Evolutionary conservation across 2,329 filamentous ascomycete genomes (phyloP).

Genomic region (Dothideomycetes sp.): DNA sequence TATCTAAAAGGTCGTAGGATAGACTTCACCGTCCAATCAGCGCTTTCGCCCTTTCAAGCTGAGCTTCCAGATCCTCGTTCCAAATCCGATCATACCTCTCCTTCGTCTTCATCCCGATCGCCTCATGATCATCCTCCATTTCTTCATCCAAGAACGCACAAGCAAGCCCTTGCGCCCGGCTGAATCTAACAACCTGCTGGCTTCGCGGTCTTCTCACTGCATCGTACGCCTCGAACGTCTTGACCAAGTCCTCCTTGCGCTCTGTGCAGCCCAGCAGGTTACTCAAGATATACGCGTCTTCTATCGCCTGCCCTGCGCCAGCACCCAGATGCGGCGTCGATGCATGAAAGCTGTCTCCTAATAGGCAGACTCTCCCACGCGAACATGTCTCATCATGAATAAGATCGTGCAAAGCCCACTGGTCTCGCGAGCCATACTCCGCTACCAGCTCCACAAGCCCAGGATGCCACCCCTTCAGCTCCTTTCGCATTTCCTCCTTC

Average conservation of each 20-base stretch:
- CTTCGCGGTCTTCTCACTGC: conserved; percentile 25
- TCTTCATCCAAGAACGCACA: conserved; percentile 28
- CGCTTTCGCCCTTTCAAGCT: neutral
- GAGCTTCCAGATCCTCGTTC: conserved; percentile 19
- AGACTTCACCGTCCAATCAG: too few relatives aligned
- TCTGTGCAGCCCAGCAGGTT: conserved; percentile 22
- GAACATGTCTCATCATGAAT: conserved; percentile 29
- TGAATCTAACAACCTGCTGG: conserved; percentile 28
- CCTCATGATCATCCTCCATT: conserved; percentile 23
- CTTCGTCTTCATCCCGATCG: conserved; percentile 19
- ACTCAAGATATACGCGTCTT: conserved; percentile 40
- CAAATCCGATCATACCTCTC: conserved; percentile 28
- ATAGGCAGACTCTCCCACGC: conserved; percentile 27
- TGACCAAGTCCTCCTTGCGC: conserved; percentile 15
- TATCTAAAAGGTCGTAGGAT: too few relatives aligned
- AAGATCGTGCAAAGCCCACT: conserved; percentile 40
- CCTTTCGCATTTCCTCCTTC: conserved; percentile 28
- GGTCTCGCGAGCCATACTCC: conserved; percentile 37
- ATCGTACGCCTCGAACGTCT: conserved; percentile 29
- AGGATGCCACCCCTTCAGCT: conserved; percentile 32
- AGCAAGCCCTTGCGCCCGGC: conserved; percentile 26
- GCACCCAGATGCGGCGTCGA: conserved; percentile 44
- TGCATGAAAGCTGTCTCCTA: conserved; percentile 49
- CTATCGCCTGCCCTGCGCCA: conserved; percentile 45
- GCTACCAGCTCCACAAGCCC: conserved; percentile 25